These are phyloP conservation scores for Solanum sitiens DNA, from an alignment of 257 asterid species.

Conservation along the genomic window DNA sequence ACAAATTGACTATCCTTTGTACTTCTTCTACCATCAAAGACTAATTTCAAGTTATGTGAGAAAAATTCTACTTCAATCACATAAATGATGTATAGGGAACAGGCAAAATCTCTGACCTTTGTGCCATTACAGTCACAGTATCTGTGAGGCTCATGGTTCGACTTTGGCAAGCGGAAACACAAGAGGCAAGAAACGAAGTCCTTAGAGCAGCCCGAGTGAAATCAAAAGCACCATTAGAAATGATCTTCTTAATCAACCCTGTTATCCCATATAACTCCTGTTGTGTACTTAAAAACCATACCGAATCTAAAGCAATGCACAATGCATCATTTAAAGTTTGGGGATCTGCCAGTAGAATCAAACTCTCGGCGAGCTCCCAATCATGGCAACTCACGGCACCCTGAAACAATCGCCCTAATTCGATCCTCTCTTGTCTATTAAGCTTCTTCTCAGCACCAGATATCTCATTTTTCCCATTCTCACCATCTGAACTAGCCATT, in stretches of 20 bases:
- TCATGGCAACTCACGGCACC: conserved; percentile 92
- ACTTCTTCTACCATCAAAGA: background rate
- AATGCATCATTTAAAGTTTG: conserved; percentile 91
- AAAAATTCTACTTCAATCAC: background rate
- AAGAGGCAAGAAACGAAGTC: conserved; percentile 97
- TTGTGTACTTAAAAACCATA: conserved; percentile 83
- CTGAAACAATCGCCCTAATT: conserved; percentile 85
- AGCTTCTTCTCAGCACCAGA: conserved; percentile 49
- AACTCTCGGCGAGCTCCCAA: conserved; percentile 94
- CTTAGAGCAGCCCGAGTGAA: conserved; percentile 92
- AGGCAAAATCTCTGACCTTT: conserved; percentile 35
- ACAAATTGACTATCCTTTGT: background rate
- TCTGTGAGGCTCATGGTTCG: conserved; percentile 95
- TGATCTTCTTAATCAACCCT: conserved; percentile 74
- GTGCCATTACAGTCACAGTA: conserved; percentile 98
- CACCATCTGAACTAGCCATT: conserved; percentile 48
- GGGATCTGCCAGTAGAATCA: conserved; percentile 79
- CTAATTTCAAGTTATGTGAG: background rate
- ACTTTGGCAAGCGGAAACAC: conserved; percentile 98
- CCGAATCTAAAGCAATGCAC: conserved; percentile 87
- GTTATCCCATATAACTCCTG: conserved; percentile 74
- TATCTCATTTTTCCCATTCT: conserved; percentile 51
- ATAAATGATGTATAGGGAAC: background rate
- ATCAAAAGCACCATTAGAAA: conserved; percentile 84
- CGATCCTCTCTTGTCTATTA: conserved; percentile 85